Evolutionary conservation across 1,284 basidiomycete genomes (phyloP).

Genomic region (Ganoderma sinense): DNA sequence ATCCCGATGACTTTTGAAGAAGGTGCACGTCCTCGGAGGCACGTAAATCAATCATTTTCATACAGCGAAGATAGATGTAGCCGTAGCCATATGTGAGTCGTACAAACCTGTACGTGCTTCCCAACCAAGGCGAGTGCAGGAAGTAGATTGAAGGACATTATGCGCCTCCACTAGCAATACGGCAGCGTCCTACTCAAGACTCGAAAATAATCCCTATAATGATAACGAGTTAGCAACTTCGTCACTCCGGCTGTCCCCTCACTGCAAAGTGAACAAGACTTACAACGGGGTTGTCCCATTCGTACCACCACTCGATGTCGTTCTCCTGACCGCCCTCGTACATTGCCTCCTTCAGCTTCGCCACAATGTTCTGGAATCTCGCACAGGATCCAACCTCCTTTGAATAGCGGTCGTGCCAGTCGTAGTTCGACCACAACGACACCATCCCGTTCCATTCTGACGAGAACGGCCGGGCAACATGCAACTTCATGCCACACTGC

Average conservation of each 20-base stretch:
- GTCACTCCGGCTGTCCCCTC: not conserved
- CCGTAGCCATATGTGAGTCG: no score
- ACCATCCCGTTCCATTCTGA: not conserved
- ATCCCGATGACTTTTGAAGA: no score
- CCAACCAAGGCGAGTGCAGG: no score
- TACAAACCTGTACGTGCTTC: no score
- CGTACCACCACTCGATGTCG: not conserved
- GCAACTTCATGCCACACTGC: not conserved
- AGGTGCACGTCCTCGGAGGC: no score
- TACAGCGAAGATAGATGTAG: no score
- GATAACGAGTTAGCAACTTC: not conserved
- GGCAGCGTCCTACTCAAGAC: no score
- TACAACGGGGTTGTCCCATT: not conserved
- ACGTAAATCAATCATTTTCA: no score
- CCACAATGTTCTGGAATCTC: not conserved
- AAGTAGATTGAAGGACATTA: no score
- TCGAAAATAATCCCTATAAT: not conserved
- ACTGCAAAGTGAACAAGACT: not conserved
- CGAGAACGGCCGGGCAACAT: not conserved
- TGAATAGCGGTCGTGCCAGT: not conserved
- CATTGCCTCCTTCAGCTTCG: not conserved
- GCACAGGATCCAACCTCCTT: not conserved
- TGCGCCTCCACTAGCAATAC: no score
- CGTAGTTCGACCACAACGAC: not conserved
- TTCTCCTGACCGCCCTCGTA: not conserved